A percentile compares a stretch with the other conserved stretches of the same genome.
Conservation (phyloP, 805 yeast genomes). For the Yamadazyma olivae region DNA sequence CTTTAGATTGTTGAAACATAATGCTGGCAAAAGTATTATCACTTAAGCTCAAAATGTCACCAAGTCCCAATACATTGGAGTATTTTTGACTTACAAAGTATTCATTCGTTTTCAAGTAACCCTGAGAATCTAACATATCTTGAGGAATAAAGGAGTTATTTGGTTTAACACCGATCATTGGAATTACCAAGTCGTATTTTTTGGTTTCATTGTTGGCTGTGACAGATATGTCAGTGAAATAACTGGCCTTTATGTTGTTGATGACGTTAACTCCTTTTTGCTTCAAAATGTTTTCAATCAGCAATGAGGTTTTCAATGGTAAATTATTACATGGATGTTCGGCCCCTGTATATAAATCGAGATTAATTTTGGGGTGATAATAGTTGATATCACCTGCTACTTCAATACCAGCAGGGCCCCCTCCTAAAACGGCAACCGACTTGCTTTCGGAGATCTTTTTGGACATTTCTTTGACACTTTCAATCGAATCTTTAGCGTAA, state of each 20-base stretch:
- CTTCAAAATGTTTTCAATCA: constrained; percentile 15
- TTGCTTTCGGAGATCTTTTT: constrained; percentile 18
- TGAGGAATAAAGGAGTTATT: constrained; percentile 29
- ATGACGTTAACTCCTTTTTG: constrained; percentile 22
- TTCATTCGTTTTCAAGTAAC: constrained; percentile 27
- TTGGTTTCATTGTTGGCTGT: constrained; percentile 20
- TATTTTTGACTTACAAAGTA: constrained; percentile 20
- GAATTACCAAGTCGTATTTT: constrained; percentile 28
- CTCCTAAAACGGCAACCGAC: constrained; percentile 35
- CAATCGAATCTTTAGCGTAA: constrained; percentile 13
- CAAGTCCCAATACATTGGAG: constrained; percentile 29
- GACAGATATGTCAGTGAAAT: constrained; percentile 12
- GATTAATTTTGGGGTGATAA: constrained; percentile 12
- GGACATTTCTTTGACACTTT: constrained; percentile 13
- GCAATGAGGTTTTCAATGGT: constrained; percentile 11
- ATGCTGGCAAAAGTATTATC: constrained; percentile 1
- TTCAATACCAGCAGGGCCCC: constrained; percentile 40
- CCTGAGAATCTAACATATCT: constrained; percentile 19
- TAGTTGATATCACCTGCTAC: constrained; percentile 34
- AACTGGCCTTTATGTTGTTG: constrained; percentile 11
- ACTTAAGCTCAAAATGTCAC: constrained; percentile 29
- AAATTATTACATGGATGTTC: constrained; percentile 14
- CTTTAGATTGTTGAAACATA: background rate
- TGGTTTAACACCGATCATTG: constrained; percentile 23
- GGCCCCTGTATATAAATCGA: constrained; percentile 26